Conservation (phyloP, 257 asterid species). For the Capsicum chinense region DNA sequence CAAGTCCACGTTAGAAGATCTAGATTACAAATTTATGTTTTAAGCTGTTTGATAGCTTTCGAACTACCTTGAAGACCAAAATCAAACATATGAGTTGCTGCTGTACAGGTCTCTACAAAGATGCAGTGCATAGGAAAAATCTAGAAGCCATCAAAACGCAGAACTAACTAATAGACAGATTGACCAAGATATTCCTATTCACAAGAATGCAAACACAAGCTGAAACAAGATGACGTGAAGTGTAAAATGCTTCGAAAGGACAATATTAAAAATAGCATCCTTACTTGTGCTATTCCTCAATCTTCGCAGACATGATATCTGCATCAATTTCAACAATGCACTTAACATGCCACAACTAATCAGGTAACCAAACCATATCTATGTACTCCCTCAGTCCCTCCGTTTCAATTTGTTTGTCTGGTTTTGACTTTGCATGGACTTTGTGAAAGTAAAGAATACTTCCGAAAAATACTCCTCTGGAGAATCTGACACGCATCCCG, state of each 20-base stretch:
- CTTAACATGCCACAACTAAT: background rate
- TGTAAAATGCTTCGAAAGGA: background rate
- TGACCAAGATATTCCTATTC: background rate
- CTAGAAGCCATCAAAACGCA: background rate
- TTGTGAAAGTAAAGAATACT: too few species aligned
- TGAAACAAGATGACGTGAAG: background rate
- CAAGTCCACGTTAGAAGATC: background rate
- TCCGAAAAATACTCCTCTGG: too few species aligned
- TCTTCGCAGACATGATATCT: background rate
- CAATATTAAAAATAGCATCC: background rate
- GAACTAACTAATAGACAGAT: background rate
- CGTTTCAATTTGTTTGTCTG: too few species aligned
- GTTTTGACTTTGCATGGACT: too few species aligned
- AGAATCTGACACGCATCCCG: too few species aligned
- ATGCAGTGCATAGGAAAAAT: background rate
- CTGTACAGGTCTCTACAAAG: too few species aligned
- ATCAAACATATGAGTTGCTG: too few species aligned
- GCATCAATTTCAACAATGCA: background rate
- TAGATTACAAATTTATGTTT: background rate
- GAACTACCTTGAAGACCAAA: background rate
- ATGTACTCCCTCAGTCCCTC: too few species aligned
- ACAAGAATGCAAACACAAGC: background rate
- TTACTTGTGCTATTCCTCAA: background rate
- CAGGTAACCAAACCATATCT: background rate
- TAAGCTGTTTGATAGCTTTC: background rate